Percentiles rank a stretch among this genome's conserved stretches.
phyloP scores from a whole-genome alignment of 208 protist genomes.

The Trypanosoma platydactyli region DNA sequence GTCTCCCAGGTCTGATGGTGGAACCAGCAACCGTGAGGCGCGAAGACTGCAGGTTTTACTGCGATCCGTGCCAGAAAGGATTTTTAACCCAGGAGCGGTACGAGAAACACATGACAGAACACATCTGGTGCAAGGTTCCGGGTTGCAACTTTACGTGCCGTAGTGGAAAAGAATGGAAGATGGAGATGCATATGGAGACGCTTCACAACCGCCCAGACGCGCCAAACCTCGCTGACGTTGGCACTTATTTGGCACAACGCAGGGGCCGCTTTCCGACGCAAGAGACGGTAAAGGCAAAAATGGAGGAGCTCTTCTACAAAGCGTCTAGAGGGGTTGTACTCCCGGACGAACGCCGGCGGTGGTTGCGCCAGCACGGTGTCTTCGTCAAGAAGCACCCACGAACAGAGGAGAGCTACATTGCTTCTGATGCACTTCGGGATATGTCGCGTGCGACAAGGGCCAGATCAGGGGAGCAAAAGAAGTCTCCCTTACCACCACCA shows the following conservation, averaged over 20 bases:
- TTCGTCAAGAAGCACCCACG: constrained; percentile 67
- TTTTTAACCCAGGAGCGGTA: constrained; percentile 59
- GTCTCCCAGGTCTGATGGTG: constrained; percentile 12
- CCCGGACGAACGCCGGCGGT: constrained; percentile 75
- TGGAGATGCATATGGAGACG: constrained; percentile 86
- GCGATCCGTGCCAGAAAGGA: constrained; percentile 80
- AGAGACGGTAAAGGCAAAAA: constrained; percentile 67
- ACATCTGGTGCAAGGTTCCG: constrained; percentile 80
- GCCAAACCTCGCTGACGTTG: constrained; percentile 71
- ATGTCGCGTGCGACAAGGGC: constrained; percentile 4
- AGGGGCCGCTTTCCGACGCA: constrained; percentile 76
- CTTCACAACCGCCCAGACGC: constrained; percentile 86
- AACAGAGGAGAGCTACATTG: constrained; percentile 56
- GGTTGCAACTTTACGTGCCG: constrained; percentile 88
- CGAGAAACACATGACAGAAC: constrained; percentile 57
- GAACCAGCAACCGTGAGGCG: constrained; percentile 10
- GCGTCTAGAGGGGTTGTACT: constrained; percentile 72
- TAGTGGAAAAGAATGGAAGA: constrained; percentile 58
- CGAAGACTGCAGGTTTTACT: constrained; percentile 53
- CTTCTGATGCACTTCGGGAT: constrained; percentile 32
- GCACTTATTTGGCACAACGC: constrained; percentile 69
- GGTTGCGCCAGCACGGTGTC: constrained; percentile 83
- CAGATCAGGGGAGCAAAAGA: not conserved
- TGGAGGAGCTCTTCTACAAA: constrained; percentile 89
- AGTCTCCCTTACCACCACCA: no score